Conservation (phyloP, 768 basidiomycete genomes). For the Leucocoprinus leucothites region DNA sequence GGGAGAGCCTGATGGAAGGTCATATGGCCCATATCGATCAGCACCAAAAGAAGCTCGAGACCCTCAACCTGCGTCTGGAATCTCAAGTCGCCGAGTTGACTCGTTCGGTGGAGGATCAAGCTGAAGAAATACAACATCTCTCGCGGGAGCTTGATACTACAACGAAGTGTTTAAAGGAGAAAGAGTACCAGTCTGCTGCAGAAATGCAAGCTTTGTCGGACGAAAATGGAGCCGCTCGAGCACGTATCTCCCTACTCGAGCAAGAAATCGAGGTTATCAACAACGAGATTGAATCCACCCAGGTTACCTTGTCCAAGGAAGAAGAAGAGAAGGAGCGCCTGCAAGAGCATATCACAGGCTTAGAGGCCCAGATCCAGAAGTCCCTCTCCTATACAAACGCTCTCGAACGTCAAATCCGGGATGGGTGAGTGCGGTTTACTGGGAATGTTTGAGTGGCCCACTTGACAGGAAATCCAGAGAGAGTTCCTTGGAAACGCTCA, state of each 20-base stretch:
- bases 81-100: conserved; percentile 32
- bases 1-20: conserved; percentile 30
- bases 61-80: conserved; percentile 32
- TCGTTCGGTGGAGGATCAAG: conserved; percentile 33
- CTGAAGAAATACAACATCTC: conserved; percentile 36
- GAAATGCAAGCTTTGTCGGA: conserved; percentile 27
- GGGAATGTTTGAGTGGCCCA: too few species aligned
- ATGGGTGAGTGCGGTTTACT: conserved; percentile 53
- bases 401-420: conserved; percentile 61
- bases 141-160: conserved; percentile 36
- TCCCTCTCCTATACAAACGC: conserved; percentile 57
- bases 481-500: conserved; percentile 33
- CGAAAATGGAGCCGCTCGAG: conserved; percentile 27
- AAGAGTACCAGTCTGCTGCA: conserved; percentile 28
- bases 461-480: conserved; percentile 37
- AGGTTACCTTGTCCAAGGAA: conserved; percentile 29
- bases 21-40: conserved; percentile 19
- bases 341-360: conserved; percentile 52
- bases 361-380: conserved; percentile 67
- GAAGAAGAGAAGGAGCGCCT: conserved; percentile 50
- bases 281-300: conserved; percentile 39
- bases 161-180: conserved; percentile 27
- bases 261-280: conserved; percentile 32
- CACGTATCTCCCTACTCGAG: conserved; percentile 30
- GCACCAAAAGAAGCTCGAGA: conserved; percentile 25